Conservation (phyloP, 371 early-diverging fungal species). For the Mortierella sp. region DNA sequence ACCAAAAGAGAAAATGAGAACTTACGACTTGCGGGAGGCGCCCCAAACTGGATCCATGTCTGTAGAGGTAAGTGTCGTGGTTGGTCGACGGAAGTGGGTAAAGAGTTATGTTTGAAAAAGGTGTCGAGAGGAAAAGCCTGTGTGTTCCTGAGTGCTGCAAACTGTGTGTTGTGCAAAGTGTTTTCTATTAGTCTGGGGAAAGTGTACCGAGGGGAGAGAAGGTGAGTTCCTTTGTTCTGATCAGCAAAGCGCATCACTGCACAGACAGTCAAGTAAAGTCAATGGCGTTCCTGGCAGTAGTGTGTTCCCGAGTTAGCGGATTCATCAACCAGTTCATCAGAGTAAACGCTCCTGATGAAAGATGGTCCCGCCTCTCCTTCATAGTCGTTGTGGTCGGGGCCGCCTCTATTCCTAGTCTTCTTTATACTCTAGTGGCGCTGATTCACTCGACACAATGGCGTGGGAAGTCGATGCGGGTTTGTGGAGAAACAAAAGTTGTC, state of each 20-base stretch:
- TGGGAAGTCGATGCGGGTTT: background rate
- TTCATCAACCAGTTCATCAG: background rate
- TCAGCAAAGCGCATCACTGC: background rate
- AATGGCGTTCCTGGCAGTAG: background rate
- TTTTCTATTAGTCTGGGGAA: background rate
- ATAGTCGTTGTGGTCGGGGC: background rate
- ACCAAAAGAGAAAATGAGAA: background rate
- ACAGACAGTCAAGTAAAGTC: background rate
- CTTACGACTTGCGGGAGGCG: slow-evolving; percentile 16
- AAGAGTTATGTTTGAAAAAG: background rate
- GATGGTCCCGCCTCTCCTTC: background rate
- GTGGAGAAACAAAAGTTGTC: slow-evolving; percentile 11
- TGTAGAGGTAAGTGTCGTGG: slow-evolving; percentile 1
- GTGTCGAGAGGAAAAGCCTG: background rate
- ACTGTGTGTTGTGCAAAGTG: background rate
- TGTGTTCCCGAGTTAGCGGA: background rate
- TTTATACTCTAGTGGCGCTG: background rate
- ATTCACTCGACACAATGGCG: background rate
- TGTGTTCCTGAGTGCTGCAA: background rate
- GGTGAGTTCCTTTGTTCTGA: background rate
- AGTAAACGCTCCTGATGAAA: background rate
- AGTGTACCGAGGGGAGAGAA: background rate
- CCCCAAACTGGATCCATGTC: slow-evolving; percentile 25
- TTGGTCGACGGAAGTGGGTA: background rate
- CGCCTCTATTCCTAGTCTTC: background rate